Percentiles rank a stretch among this genome's conserved stretches.
phyloP scores from a whole-genome alignment of 352 stramenopile species.

The Pythium utonaiense region DNA sequence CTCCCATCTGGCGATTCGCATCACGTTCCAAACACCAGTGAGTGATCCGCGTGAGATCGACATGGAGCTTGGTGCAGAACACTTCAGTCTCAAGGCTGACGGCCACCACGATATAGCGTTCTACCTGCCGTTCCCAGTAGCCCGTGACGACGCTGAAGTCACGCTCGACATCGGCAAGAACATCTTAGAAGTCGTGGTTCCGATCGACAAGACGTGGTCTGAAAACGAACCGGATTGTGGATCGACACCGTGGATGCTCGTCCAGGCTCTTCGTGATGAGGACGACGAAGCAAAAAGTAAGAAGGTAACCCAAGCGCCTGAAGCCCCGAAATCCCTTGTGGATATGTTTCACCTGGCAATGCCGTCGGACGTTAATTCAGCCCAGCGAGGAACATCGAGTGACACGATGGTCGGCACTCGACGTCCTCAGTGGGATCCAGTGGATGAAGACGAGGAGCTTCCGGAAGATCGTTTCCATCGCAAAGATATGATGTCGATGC shows the following conservation, averaged over 20 bases:
- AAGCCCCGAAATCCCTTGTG: slow-evolving; percentile 45
- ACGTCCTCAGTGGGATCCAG: slow-evolving; percentile 42
- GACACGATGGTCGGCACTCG: background rate
- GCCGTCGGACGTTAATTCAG: background rate
- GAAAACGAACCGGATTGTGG: slow-evolving; percentile 38
- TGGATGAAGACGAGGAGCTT: slow-evolving; percentile 72
- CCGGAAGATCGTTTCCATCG: slow-evolving; percentile 76
- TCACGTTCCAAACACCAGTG: slow-evolving; percentile 44
- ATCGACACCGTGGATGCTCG: slow-evolving; percentile 66
- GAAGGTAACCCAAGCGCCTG: background rate
- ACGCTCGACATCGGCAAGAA: slow-evolving; percentile 34
- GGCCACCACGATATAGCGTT: slow-evolving; percentile 50
- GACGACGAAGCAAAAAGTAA: slow-evolving; percentile 5
- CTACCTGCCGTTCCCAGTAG: slow-evolving; percentile 68
- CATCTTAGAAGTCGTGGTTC: slow-evolving; percentile 30
- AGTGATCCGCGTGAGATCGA: slow-evolving; percentile 29
- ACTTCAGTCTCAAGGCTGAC: slow-evolving; percentile 39
- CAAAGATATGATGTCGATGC: slow-evolving; percentile 86
- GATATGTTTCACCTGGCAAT: slow-evolving; percentile 69
- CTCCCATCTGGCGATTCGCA: slow-evolving; percentile 28
- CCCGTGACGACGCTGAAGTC: slow-evolving; percentile 29
- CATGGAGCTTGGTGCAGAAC: slow-evolving; percentile 48
- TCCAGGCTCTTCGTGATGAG: slow-evolving; percentile 42
- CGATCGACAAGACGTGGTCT: slow-evolving; percentile 59
- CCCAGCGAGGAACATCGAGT: too few relatives aligned